Conservation (phyloP, 805 yeast species). For the Zygosaccharomyces kombuchaensis region DNA sequence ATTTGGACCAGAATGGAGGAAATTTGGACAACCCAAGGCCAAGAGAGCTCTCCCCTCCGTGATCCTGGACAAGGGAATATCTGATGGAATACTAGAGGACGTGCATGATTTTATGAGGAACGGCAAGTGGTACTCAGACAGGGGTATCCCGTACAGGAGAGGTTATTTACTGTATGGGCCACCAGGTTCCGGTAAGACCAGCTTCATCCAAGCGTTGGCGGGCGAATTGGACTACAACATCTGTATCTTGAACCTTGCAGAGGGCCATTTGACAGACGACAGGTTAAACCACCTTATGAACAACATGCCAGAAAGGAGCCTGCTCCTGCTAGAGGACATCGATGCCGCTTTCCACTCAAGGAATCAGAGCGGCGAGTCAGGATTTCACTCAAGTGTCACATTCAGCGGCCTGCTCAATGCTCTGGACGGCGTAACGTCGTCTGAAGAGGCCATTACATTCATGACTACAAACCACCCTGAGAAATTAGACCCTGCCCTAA, state of each 20-base stretch:
- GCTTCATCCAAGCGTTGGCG: conserved; percentile 93
- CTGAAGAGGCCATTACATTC: conserved; percentile 92
- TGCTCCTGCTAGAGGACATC: conserved; percentile 82
- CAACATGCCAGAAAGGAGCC: conserved; percentile 86
- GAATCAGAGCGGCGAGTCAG: conserved; percentile 68
- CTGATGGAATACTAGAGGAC: conserved; percentile 61
- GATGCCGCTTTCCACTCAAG: conserved; percentile 93
- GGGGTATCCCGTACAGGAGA: conserved; percentile 97
- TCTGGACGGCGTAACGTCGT: conserved; percentile 94
- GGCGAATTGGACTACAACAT: conserved; percentile 95
- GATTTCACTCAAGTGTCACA: conserved; percentile 84
- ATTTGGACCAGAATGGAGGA: conserved; percentile 99
- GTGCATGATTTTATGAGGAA: conserved; percentile 73
- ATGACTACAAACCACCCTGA: conserved; percentile 99
- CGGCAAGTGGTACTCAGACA: conserved; percentile 87
- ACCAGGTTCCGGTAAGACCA: conserved; percentile 95
- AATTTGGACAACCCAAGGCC: conserved; percentile 91
- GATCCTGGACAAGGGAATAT: conserved; percentile 71
- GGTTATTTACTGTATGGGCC: conserved; percentile 95
- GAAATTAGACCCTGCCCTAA: conserved; percentile 81
- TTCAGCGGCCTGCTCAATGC: conserved; percentile 93
- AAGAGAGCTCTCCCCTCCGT: conserved; percentile 84
- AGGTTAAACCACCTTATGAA: conserved; percentile 92
- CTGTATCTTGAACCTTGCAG: conserved; percentile 87
- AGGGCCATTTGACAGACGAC: conserved; percentile 89